These are phyloP conservation scores for Lachnellula suecica DNA, from an alignment of 2,329 filamentous ascomycete species.

Conservation along the genomic window DNA sequence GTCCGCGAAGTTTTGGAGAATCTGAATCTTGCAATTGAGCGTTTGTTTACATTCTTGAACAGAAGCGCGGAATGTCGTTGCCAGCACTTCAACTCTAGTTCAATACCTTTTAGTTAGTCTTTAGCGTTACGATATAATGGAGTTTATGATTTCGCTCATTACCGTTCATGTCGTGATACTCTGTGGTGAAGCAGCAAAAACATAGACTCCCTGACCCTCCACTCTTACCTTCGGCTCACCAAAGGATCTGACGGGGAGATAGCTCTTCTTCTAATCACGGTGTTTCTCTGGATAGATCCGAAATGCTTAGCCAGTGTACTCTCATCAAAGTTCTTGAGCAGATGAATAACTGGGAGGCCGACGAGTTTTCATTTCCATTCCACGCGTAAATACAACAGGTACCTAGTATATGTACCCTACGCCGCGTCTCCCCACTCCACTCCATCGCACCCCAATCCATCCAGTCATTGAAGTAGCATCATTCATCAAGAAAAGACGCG, in stretches of 20 bases:
- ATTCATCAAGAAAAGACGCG: not conserved
- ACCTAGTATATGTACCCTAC: not conserved
- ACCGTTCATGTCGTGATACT: no score
- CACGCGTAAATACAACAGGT: not conserved
- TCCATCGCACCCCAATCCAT: not conserved
- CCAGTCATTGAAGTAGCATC: not conserved
- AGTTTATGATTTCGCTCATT: not conserved
- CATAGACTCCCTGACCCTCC: no score
- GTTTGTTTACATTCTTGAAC: slow-evolving; percentile 2
- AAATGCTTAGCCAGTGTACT: no score
- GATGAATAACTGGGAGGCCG: no score
- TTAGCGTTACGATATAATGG: not conserved
- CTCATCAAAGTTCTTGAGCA: no score
- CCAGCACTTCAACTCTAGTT: not conserved
- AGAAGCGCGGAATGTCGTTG: not conserved
- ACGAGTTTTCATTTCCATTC: not conserved
- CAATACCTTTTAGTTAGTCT: not conserved
- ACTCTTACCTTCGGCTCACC: not conserved
- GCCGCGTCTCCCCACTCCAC: not conserved
- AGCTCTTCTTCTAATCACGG: not conserved
- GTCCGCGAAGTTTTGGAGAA: not conserved
- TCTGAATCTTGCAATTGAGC: not conserved
- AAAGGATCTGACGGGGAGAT: no score
- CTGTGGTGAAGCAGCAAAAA: no score
- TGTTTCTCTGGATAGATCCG: no score